Evolutionary conservation across 2,329 filamentous ascomycete genomes (phyloP), one percentile per base, ranked within the genome.

Genomic region (Colletotrichum sp.): DNA sequence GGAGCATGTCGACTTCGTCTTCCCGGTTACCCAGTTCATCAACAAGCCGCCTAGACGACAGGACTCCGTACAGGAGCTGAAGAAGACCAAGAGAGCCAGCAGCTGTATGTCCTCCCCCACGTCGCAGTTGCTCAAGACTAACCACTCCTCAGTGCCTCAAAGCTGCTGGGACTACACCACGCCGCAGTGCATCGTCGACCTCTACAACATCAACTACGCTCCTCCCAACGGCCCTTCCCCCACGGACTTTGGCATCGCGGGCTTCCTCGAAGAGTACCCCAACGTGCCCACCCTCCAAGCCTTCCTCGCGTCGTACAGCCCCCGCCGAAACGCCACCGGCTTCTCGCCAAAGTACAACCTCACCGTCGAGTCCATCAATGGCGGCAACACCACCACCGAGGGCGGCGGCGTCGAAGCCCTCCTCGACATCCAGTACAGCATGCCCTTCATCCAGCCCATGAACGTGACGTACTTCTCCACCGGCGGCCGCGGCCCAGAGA

Each of bases 11-110:
- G 84, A 83, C 69, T 90, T 90, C 75, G 82, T 90, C 32, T 85
- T 88, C 55, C 89, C 89, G 0, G 80, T 90, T 57, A 82, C 84
- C 72, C 87, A 90, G 82, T 90, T 90, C 72, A 87, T 89, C 7
- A 55, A 5, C 39, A 57, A 55, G 85, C 82, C 83, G 4, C 87
- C 87, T 3, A 84, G 80, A 65, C 82, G 81, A 65, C 80, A 81
- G 39, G 75, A 79, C 21, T 79, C 74, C 70, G 82, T 76, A 14
- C 77, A 74, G 6, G 76, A n/a, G 13, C 60, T 30, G n/a, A 71
- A 61, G 57, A 71, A 67, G n/a, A 57, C 57, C 9, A 72, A 72
- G 34, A 24, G 70, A 32, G 28, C 48, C 32, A 65, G 30, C 6
- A 61, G 32, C 0, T 13, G 70, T 72, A 26, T 9, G 70, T 67